A percentile compares a stretch with the other conserved stretches of the same genome.
Conservation (phyloP, 257 asterid genomes). For the Fraxinus cuspidata region DNA sequence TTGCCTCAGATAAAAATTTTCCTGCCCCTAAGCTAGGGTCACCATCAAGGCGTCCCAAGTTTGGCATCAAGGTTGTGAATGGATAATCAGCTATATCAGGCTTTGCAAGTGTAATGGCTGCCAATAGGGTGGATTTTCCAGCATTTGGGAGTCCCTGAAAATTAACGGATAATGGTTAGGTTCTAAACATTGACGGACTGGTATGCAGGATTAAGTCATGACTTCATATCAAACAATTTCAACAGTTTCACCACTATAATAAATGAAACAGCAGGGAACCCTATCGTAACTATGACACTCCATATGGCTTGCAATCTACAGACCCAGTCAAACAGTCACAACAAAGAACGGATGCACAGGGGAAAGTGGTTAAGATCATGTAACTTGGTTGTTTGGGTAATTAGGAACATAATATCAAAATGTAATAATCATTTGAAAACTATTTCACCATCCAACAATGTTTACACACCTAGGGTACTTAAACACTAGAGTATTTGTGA, state of each 20-base stretch:
- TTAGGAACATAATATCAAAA: neutral
- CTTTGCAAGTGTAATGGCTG: constrained; percentile 84
- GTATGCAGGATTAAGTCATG: neutral
- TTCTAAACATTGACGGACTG: neutral
- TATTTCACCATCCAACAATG: neutral
- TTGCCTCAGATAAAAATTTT: constrained; percentile 83
- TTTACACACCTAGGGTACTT: neutral
- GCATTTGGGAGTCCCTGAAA: constrained; percentile 98
- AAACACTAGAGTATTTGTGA: neutral
- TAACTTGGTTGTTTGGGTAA: neutral
- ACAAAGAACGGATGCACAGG: neutral
- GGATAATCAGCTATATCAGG: constrained; percentile 99
- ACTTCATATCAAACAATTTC: neutral
- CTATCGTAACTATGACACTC: neutral
- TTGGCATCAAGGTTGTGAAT: constrained; percentile 95
- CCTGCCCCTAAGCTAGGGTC: constrained; percentile 87
- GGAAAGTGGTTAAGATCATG: neutral
- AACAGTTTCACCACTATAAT: neutral
- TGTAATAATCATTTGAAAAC: neutral
- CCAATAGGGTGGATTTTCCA: constrained; percentile 89
- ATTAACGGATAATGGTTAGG: neutral
- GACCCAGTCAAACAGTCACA: neutral
- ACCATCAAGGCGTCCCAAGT: constrained; percentile 92
- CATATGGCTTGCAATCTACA: neutral
- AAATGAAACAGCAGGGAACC: neutral